A percentile compares a stretch with the other conserved stretches of the same genome.
phyloP scores from a whole-genome alignment of 2,329 filamentous ascomycete genomes.

The Sclerotinia trifoliorum region DNA sequence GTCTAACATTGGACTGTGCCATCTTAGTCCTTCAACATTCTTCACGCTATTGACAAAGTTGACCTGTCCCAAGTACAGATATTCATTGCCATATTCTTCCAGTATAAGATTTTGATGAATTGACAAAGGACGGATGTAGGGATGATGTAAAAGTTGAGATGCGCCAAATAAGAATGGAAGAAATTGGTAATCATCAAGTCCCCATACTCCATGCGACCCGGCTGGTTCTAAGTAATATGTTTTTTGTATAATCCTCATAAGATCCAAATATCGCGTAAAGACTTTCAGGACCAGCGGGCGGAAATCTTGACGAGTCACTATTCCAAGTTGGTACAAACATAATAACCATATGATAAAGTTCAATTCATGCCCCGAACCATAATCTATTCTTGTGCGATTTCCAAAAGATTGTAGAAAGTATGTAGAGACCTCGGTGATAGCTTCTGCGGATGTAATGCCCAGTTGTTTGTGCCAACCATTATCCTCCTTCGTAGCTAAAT shows the following conservation, averaged over 20 bases:
- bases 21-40: constrained; percentile 87
- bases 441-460: constrained; percentile 50
- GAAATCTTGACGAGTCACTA: constrained; percentile 67
- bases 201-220: constrained; percentile 97
- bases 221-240: constrained; percentile 97
- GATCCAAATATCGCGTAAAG: constrained; percentile 75
- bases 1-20: constrained; percentile 98
- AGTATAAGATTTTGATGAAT: constrained; percentile 88
- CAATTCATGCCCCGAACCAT: constrained; percentile 94
- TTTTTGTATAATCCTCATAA: constrained; percentile 86
- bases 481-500: constrained; percentile 56
- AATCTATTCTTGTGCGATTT: constrained; percentile 85
- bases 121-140: constrained; percentile 70
- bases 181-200: constrained; percentile 96
- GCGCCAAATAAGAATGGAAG: constrained; percentile 93
- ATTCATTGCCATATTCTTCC: constrained; percentile 82
- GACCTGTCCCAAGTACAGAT: constrained; percentile 89
- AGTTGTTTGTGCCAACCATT: constrained; percentile 63
- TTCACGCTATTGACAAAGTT: constrained; percentile 95
- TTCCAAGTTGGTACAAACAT: constrained; percentile 78
- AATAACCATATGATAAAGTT: constrained; percentile 97
- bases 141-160: constrained; percentile 82
- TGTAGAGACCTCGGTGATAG: constrained; percentile 68
- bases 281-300: constrained; percentile 71
- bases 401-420: constrained; percentile 86